Evolutionary conservation across 1,284 basidiomycete genomes (phyloP).

Genomic region (Rhodotorula mucilaginosa): DNA sequence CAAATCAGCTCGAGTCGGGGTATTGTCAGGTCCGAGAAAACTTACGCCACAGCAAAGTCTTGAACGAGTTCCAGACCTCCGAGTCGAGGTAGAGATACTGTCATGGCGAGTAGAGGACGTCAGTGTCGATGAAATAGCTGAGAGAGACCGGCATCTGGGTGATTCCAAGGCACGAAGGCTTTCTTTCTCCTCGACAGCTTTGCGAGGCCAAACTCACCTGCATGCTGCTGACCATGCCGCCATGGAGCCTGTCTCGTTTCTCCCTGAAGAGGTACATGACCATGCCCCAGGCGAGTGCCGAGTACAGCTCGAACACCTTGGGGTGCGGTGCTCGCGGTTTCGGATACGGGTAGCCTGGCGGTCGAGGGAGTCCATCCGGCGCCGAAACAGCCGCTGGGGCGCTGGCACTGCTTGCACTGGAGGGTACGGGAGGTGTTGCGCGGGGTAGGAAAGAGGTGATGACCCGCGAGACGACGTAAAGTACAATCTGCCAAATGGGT

Average conservation of each 20-base stretch:
- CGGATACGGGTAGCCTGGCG: conserved; percentile 49
- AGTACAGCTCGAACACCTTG: conserved; percentile 79
- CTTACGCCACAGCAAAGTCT: conserved; percentile 40
- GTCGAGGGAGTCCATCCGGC: conserved; percentile 48
- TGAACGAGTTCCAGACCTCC: conserved; percentile 59
- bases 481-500: conserved; percentile 68
- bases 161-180: no score
- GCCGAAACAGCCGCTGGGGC: conserved; percentile 48
- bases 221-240: conserved; percentile 70
- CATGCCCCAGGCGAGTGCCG: conserved; percentile 88
- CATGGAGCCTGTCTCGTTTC: conserved; percentile 80
- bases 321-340: conserved; percentile 76
- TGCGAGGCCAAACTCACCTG: conserved; percentile 32
- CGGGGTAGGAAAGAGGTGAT: conserved; percentile 83
- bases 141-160: no score
- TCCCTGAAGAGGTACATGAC: conserved; percentile 96
- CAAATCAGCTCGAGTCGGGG: not conserved
- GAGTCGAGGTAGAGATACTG: conserved; percentile 75
- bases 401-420: conserved; percentile 25
- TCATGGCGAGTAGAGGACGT: conserved; percentile 30
- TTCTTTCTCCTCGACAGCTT: no score
- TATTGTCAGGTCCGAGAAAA: not conserved
- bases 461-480: conserved; percentile 88
- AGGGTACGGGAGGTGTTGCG: conserved; percentile 43
- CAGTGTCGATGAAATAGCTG: not conserved